Evolutionary conservation across 805 yeast species (phyloP), one percentile per base, ranked within the genome.

Genomic region (Isabelozyma pseudorhagii): DNA sequence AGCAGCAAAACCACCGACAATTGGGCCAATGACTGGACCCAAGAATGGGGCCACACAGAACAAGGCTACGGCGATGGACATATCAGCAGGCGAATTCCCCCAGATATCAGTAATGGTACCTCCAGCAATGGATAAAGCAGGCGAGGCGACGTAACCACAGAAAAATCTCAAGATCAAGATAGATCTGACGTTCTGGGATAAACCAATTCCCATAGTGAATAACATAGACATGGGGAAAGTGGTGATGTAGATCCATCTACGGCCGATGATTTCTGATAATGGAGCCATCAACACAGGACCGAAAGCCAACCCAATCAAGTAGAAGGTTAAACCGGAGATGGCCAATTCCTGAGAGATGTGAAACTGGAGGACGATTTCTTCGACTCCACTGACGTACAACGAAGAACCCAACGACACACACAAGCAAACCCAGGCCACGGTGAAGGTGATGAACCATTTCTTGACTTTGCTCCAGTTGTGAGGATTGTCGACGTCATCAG

Each of bases 51-150:
- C 87, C 49, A 87, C 67, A 64, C 92, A 84, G 69, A 86, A 88
- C n/a, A 83, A 67, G 3, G 87, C 80, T 84, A 87, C 80, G n/a
- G 96, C 91, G 4, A 84, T 57, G 13, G 90, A 87, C 61, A 83
- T 68, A 61, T 83, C 82, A 40, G 79, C 78, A 5, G 84, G 81
- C 11, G 63, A 56, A 28, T 52, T 50, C 17, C 75, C 78, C 84
- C 92, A 90, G 44, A 89, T 67, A 68, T 90, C 97, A 48, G 84
- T 72, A 53, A 90, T 81, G 5, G 94, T 84, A 54, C 96, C 97
- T 47, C 92, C 90, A 10, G 90, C 93, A 55, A 88, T 82, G 8
- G 96, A 85, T 69, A 90, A 75, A 1, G 92, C 90, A 3, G 94
- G 96, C 1, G 92, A 83, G 1, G 94, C 89, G 45, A 85, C 77